Evolutionary conservation across 139 green algal genomes (phyloP), one percentile per base, ranked within the genome.

Genomic region (Chlamydomonas sp.): DNA sequence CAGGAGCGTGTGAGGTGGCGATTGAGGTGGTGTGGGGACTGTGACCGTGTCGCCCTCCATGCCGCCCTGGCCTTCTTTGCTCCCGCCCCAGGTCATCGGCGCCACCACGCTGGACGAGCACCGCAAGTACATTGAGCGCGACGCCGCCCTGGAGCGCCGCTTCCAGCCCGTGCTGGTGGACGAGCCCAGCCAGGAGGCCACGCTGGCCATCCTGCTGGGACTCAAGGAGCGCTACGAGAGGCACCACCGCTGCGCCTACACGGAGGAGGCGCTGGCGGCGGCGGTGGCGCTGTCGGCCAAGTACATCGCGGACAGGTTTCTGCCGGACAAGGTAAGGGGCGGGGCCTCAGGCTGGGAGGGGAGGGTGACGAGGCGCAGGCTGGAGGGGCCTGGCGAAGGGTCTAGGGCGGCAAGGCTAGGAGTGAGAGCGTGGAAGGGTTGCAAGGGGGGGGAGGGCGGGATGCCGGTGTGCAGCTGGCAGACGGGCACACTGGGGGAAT

Each of bases 71-170:
- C 31, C 31, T 49, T 49, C 31, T 49, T 49, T 49, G 31, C 31
- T 49, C 31, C 31, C 31, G 31, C n/a, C 66, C 90, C 82, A 92
- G 89, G 79, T 91, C 4, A 97, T 99, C 66, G 97, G 96, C 57
- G 97, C 97, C 18, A 98, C 97, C 58, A 98, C 97, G 0, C 82
- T 98, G 68, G 93, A 96, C 79, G 96, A 99, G 90, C 93, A 96
- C 89, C 91, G 96, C 72, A 96, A 96, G 92, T 94, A 99, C 93
- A 97, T 99, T 87, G 97, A 99, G 94, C 94, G 94, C n/a, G 98
- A 99, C 85, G 87, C 96, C 16, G 97, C 98, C 6, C 94, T 99
- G 74, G 96, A 98, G 89, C 92, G 98, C 31, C 95, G 98, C 71
- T 99, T 99, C 91, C 98, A 99, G 92, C 97, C 97, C 5, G 93